Evolutionary conservation across 1,284 basidiomycete species (phyloP).

Genomic region (Rhodofomes roseus): DNA sequence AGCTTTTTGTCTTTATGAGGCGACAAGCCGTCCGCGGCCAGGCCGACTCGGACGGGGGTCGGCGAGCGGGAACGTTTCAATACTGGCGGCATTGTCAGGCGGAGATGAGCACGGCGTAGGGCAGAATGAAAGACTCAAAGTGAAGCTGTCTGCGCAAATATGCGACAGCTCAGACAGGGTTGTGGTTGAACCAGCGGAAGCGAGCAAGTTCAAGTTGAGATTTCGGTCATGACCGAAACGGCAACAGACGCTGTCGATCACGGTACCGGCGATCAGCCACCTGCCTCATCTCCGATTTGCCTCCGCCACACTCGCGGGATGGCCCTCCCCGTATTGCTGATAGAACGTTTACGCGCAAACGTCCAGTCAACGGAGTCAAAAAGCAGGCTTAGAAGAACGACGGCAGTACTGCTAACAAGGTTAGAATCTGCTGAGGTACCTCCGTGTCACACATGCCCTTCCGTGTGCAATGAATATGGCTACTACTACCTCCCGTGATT

Average conservation of each 20-base stretch:
- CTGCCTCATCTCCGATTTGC: constrained; percentile 6
- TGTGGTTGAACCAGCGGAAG: not conserved
- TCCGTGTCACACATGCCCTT: not conserved
- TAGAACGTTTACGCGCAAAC: not conserved
- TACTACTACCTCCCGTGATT: not conserved
- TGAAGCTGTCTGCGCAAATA: not conserved
- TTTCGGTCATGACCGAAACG: not conserved
- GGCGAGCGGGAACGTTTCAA: constrained; percentile 24
- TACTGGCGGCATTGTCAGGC: constrained; percentile 16
- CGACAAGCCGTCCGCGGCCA: constrained; percentile 1
- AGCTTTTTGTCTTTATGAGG: constrained; percentile 43
- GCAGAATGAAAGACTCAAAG: not conserved
- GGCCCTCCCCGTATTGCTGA: not conserved
- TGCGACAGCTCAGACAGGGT: not conserved
- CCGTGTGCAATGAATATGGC: too few relatives aligned
- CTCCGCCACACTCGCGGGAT: not conserved
- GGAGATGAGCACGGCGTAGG: not conserved
- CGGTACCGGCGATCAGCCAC: constrained; percentile 6
- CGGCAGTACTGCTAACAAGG: too few relatives aligned
- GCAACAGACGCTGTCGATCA: constrained; percentile 6
- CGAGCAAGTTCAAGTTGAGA: not conserved
- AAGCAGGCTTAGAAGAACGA: not conserved
- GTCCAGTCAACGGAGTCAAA: not conserved
- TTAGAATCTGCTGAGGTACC: not conserved
- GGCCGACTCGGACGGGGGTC: constrained; percentile 4